Conservation (phyloP, 257 asterid genomes). For the Agastache rugosa region DNA sequence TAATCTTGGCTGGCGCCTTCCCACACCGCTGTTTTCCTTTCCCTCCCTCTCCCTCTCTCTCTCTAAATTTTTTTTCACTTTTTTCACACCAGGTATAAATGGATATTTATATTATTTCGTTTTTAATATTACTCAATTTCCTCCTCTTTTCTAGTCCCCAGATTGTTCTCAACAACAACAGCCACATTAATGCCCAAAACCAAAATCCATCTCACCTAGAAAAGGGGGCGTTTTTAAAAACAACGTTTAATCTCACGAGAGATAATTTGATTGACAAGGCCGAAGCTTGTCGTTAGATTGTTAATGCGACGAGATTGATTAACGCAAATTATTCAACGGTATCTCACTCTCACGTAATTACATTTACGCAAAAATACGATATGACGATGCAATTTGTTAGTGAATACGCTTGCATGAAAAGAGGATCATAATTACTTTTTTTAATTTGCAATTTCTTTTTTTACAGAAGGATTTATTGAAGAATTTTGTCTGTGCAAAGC, state of each 20-base stretch:
- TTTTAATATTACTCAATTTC: conserved; percentile 39
- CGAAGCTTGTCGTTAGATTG: neutral
- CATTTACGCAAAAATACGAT: neutral
- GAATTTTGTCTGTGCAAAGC: conserved; percentile 34
- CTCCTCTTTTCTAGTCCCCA: conserved; percentile 35
- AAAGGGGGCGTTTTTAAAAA: conserved; percentile 14
- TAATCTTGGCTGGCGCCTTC: conserved; percentile 36
- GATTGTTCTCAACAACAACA: conserved; percentile 27
- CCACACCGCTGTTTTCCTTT: conserved; percentile 32
- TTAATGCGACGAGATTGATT: conserved; percentile 28
- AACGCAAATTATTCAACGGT: conserved; percentile 20
- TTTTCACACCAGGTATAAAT: conserved; percentile 25
- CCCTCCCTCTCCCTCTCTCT: conserved; percentile 36
- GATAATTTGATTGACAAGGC: no score
- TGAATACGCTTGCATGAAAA: conserved; percentile 32
- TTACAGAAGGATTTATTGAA: conserved; percentile 25
- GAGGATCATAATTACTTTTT: neutral
- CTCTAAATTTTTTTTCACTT: neutral
- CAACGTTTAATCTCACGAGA: neutral
- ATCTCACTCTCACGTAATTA: neutral
- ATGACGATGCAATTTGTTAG: neutral
- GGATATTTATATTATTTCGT: conserved; percentile 31
- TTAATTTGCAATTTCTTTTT: neutral
- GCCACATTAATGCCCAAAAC: conserved; percentile 18
- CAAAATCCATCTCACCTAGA: conserved; percentile 21